Conservation (phyloP, 805 yeast species). For the Maudiozyma bulderi region DNA sequence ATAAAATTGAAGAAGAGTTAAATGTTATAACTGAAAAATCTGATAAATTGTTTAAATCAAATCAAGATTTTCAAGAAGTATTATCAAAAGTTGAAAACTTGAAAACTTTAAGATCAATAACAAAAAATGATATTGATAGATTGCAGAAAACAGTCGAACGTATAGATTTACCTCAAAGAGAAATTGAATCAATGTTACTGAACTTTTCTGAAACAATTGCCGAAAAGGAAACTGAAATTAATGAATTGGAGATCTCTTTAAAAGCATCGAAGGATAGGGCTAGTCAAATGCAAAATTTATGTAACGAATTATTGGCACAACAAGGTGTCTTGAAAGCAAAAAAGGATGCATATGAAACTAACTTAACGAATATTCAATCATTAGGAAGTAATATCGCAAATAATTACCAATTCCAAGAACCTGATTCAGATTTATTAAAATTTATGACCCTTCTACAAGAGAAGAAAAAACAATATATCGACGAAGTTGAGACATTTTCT, state of each 20-base stretch:
- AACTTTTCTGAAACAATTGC: constrained; percentile 33
- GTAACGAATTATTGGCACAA: constrained; percentile 33
- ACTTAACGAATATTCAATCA: neutral
- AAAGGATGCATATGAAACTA: constrained; percentile 19
- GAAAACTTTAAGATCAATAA: constrained; percentile 36
- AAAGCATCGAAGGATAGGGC: constrained; percentile 17
- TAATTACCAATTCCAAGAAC: neutral
- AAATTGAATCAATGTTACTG: constrained; percentile 31
- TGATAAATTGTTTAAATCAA: constrained; percentile 56
- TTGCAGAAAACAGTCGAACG: constrained; percentile 26
- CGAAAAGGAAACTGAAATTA: constrained; percentile 25
- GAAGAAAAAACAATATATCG: neutral
- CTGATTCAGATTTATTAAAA: neutral
- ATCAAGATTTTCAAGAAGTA: constrained; percentile 72
- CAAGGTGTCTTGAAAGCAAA: constrained; percentile 50
- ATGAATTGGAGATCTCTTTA: constrained; percentile 17
- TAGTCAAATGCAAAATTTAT: constrained; percentile 23
- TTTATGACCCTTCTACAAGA: neutral
- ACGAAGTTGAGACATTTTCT: neutral
- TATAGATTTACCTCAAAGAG: constrained; percentile 28
- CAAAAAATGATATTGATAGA: constrained; percentile 43
- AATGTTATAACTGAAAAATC: constrained; percentile 47
- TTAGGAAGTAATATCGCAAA: neutral
- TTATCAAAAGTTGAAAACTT: constrained; percentile 54
- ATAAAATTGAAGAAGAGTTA: constrained; percentile 40